Conservation (phyloP, 2,329 filamentous ascomycete genomes). For the Neurospora sp. region DNA sequence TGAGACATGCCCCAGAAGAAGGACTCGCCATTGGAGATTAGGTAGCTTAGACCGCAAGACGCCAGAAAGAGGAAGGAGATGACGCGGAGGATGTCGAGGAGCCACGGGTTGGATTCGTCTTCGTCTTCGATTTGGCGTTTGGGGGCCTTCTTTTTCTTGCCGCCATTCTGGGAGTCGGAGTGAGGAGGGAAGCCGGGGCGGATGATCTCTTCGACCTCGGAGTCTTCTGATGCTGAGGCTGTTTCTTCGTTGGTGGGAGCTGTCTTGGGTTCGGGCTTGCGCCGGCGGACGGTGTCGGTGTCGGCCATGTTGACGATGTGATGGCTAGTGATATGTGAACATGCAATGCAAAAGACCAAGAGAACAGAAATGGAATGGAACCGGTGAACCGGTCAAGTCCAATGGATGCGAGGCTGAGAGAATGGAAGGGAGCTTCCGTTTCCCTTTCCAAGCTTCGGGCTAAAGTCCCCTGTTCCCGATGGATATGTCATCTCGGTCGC, state of each 20-base stretch:
- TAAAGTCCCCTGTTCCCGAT: background rate
- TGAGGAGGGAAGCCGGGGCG: background rate
- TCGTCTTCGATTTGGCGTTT: slow-evolving; percentile 45
- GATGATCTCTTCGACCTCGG: slow-evolving; percentile 2
- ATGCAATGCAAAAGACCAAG: background rate
- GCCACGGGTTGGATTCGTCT: slow-evolving; percentile 42
- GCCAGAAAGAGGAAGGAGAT: slow-evolving; percentile 56
- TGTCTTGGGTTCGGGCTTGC: slow-evolving; percentile 16
- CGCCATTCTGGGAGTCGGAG: slow-evolving; percentile 14
- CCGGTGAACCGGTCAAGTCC: slow-evolving; percentile 2
- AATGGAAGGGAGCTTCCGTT: slow-evolving; percentile 1
- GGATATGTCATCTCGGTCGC: background rate
- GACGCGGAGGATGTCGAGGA: slow-evolving; percentile 59
- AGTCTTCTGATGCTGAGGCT: background rate
- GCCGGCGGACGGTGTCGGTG: slow-evolving; percentile 15
- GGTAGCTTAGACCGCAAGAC: slow-evolving; percentile 64
- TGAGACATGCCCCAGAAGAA: slow-evolving; percentile 57
- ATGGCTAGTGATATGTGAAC: background rate
- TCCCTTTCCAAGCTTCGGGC: background rate
- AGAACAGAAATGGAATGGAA: background rate
- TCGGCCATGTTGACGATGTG: slow-evolving; percentile 10
- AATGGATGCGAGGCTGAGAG: slow-evolving; percentile 10
- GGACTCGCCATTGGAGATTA: slow-evolving; percentile 61
- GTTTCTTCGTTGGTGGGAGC: background rate
- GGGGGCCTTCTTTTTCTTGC: slow-evolving; percentile 17